phyloP scores from a whole-genome alignment of 176 grass and related monocot genomes.

The Thinopyrum elongatum region DNA sequence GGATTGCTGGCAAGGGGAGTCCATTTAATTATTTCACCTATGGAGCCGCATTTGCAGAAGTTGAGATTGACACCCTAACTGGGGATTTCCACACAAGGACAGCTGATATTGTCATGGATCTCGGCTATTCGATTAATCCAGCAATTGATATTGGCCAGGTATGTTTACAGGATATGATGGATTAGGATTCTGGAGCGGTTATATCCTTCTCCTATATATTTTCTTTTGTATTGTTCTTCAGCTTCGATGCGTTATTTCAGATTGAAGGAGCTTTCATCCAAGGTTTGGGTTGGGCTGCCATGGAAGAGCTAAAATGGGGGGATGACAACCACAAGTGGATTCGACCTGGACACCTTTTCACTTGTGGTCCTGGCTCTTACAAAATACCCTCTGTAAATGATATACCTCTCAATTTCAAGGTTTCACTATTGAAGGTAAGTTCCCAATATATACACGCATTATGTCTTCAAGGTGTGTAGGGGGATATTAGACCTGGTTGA shows the following conservation, averaged over 20 bases:
- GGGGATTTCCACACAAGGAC: constrained; percentile 90
- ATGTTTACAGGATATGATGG: background rate
- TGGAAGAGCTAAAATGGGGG: constrained; percentile 99
- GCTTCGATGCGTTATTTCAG: constrained; percentile 38
- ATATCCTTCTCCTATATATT: constrained; percentile 3
- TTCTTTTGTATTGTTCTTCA: constrained; percentile 1
- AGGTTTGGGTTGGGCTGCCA: constrained; percentile 89
- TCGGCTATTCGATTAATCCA: constrained; percentile 91
- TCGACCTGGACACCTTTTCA: constrained; percentile 78
- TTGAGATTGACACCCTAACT: constrained; percentile 93
- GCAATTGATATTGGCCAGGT: constrained; percentile 98
- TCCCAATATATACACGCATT: background rate
- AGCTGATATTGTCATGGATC: constrained; percentile 92
- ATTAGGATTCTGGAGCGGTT: background rate
- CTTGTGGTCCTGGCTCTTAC: constrained; percentile 84
- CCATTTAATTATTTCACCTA: constrained; percentile 92
- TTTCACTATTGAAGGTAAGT: constrained; percentile 85
- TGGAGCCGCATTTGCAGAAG: constrained; percentile 97
- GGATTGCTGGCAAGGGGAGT: constrained; percentile 64
- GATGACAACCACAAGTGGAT: constrained; percentile 93
- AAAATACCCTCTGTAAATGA: constrained; percentile 96
- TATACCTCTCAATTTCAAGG: constrained; percentile 90
- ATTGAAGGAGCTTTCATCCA: constrained; percentile 98
- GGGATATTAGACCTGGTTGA: background rate
- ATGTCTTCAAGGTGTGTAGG: background rate